Evolutionary conservation across 148 eudicot genomes (phyloP), one percentile per base, ranked within the genome.

Genomic region (Polygonum maritimum): DNA sequence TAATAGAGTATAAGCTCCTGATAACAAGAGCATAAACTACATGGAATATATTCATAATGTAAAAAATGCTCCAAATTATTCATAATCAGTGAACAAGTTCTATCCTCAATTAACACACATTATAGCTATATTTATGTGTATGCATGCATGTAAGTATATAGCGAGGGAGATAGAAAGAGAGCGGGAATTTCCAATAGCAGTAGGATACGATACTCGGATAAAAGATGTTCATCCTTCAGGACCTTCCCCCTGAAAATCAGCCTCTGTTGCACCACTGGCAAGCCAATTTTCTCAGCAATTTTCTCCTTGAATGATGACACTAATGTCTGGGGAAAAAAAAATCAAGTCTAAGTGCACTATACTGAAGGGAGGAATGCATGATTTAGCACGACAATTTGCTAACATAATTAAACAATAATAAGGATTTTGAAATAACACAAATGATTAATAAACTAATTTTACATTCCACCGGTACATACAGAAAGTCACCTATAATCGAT

Each of bases 211-310:
- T 92, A 95, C 76, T 88, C 94, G 22, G 97, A 88, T 51, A 95
- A 88, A 67, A 78, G 82, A 79, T 87, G 91, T 57, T 92, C 89
- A 82, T 95, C 98, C 84, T 92, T 95, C 82, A 95, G 63, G 69
- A 95, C 97, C 84, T 89, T 95, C 69, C 97, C 98, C 85, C 96
- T 86, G 75, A 90, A 95, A 76, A 95, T 95, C 71, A 95, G 89
- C 21, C 96, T 86, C 76, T 95, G 97, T 81, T 90, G 98, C 70
- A 73, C 94, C 78, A 90, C 92, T 16, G 97, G 94, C 35, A 92
- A 81, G 70, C 94, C 97, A 83, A 83, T 77, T 86, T 90, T 79
- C 78, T 80, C 80, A 38, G 97, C 97, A 78, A 95, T 84, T 73
- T 86, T 88, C 83, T 85, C 94, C 87, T 95, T 95, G 73, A 95